Evolutionary conservation across 345 rosid genomes (phyloP).

Genomic region (Lumnitzera littorea): DNA sequence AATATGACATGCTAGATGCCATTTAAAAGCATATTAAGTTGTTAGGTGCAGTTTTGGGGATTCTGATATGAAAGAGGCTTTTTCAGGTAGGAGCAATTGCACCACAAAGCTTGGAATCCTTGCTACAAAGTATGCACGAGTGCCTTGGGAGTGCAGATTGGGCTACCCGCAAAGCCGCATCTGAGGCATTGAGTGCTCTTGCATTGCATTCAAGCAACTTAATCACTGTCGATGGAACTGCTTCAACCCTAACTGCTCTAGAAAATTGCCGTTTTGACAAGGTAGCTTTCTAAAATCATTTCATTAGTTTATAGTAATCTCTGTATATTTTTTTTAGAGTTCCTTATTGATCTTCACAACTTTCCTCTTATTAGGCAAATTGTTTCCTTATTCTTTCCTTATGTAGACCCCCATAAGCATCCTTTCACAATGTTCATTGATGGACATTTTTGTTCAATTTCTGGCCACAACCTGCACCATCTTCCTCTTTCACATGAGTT

Average conservation of each 20-base stretch:
- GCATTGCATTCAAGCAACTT: constrained; percentile 75
- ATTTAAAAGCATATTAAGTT: no score
- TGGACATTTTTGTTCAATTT: no score
- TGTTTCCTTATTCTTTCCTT: no score
- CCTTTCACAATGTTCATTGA: no score
- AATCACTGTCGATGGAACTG: constrained; percentile 43
- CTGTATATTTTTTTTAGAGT: no score
- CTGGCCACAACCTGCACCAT: no score
- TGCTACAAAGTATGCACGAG: constrained; percentile 78
- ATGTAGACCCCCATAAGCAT: no score
- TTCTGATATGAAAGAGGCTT: constrained; percentile 1
- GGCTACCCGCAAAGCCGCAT: constrained; percentile 96
- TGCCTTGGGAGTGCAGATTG: constrained; percentile 95
- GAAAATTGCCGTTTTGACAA: constrained; percentile 93
- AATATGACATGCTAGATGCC: no score
- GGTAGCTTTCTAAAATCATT: constrained; percentile 31
- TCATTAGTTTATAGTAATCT: background rate
- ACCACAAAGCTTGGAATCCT: constrained; percentile 67
- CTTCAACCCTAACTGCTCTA: constrained; percentile 60
- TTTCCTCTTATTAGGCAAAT: no score
- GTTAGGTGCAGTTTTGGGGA: background rate
- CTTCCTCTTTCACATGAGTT: no score
- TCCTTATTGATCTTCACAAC: no score
- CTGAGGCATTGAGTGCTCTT: constrained; percentile 70
- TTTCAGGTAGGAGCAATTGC: constrained; percentile 89